Base-by-base conservation (phyloP, 305 asterid genomes). In the Solanum aculeatissimum region DNA sequence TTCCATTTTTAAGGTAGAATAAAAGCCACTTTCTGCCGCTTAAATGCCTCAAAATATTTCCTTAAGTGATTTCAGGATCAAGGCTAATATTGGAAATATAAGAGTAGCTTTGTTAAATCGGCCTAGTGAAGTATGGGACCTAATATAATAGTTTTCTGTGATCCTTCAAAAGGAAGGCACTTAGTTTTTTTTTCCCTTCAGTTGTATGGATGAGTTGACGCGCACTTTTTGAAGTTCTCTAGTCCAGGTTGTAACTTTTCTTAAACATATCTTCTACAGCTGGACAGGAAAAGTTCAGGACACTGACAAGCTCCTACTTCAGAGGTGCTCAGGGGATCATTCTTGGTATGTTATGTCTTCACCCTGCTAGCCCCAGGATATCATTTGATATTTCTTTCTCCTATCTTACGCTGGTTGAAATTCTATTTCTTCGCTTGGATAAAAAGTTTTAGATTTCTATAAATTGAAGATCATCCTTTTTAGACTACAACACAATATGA, bases 301-400 rank as follows among this genome's bases (percentile, higher is more conserved):
- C 86, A 84, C 72, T 84, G 78, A 81, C 87, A 8, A 85, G 74
- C 83, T 80, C 82, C 27, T 85, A 80, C 60, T 85, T 53, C 82
- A 81, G 87, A 85, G 87, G 85, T 66, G 87, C 87, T 25, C 87
- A 85, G 78, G 87, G 85, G 51, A 85, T 85, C 49, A 58, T 85
- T 60, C 77, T 85, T 62, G 87, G 87, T 85, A 79, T 35, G 72
- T 47, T n/a, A 29, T 43, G 25, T 57, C 65, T 8, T 57, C 27
- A n/a, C 6, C 3, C 25, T 19, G 15, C 32, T 19, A 54, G 32
- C 66, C 15, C 66, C 32, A 9, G 66, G 15, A 58, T 21, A 23
- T n/a, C 6, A 12, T n/a, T 8, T 18, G 4, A 25, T 62, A 62
- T 62, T 62, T 12, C 70, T 62, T 62, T 25, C 70, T 62, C 38